Evolutionary conservation across 805 yeast genomes (phyloP), one percentile per base, ranked within the genome.

Genomic region (Candida arabinofermentans): DNA sequence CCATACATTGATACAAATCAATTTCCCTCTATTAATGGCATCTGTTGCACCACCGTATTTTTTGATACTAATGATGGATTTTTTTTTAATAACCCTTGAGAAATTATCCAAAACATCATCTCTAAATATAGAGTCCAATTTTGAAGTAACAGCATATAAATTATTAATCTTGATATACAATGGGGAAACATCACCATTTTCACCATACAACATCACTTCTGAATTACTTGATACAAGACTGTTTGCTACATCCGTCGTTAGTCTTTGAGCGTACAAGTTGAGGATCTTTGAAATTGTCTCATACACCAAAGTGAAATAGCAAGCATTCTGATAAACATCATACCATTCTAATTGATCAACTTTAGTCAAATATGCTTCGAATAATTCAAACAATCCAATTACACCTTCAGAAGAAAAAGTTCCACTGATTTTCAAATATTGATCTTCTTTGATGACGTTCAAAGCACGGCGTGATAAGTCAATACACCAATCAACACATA

Each of bases 141-240:
- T 42, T 22, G 32, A 26, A n/a, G 43, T 33, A 6, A 48, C 42
- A 8, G 46, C 40, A 32, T 48, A 48, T 30, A 51, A 36, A 31
- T 51, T 50, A 36, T 51, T 51, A 24, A 51, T 40, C 38, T 49
- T 51, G 18, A 44, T 44, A 30, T 44, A 49, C 12, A 45, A 31
- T 9, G 44, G 43, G 18, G 39, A 27, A 10, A 48, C 27, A 9
- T 27, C 32, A 14, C 19, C 6, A 14, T 5, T 29, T 13, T 29
- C 19, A 14, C 18, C 32, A 29, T 8, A 7, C 18, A 10, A 10
- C 18, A 14, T 29, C 18, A 29, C 32, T 14, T 29, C 32, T 5
- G 19, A n/a, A 10, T 10, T 14, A 29, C 32, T 19, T 7, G 32
- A 29, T 12, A 14, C 32, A 14, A 29, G 32, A 10, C 19, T 16